phyloP scores from a whole-genome alignment of 2,329 filamentous ascomycete genomes.

The Pseudogymnoascus destructans region DNA sequence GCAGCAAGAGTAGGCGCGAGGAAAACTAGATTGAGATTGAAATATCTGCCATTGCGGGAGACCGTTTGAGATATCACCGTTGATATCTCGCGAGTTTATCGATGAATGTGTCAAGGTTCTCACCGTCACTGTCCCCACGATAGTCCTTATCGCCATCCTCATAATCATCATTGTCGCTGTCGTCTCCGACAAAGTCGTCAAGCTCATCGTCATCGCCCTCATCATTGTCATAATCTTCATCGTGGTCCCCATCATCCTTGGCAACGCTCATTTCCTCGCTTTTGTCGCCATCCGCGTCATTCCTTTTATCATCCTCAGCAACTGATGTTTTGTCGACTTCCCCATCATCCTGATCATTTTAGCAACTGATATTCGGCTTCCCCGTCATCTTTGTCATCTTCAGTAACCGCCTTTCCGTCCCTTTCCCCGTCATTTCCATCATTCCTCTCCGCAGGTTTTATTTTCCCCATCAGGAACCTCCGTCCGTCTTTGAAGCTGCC shows the following conservation, averaged over 20 bases:
- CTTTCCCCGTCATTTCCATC: background rate
- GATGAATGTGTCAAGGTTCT: too few species aligned
- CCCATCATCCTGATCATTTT: background rate
- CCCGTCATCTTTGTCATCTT: background rate
- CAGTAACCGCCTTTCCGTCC: background rate
- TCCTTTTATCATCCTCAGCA: background rate
- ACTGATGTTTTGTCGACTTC: background rate
- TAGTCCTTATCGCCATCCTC: constrained; percentile 17
- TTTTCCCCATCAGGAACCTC: background rate
- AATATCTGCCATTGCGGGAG: background rate
- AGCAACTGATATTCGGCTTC: background rate
- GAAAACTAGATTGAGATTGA: background rate
- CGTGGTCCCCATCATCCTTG: background rate
- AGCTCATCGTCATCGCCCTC: constrained; percentile 12
- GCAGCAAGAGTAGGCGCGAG: background rate
- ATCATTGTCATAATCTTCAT: constrained; percentile 10
- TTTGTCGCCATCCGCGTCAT: background rate
- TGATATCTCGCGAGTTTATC: background rate
- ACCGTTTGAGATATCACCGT: background rate
- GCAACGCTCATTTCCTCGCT: background rate
- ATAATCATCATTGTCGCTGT: constrained; percentile 14
- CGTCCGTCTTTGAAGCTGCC: background rate
- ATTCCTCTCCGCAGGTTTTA: background rate
- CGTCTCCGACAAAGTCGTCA: constrained; percentile 9
- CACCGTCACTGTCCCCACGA: constrained; percentile 20